Percentiles rank a stretch among this genome's conserved stretches.
These are phyloP conservation scores for Talaromyces albobiverticillius DNA, from an alignment of 2,329 filamentous ascomycete genomes.

Conservation along the genomic window DNA sequence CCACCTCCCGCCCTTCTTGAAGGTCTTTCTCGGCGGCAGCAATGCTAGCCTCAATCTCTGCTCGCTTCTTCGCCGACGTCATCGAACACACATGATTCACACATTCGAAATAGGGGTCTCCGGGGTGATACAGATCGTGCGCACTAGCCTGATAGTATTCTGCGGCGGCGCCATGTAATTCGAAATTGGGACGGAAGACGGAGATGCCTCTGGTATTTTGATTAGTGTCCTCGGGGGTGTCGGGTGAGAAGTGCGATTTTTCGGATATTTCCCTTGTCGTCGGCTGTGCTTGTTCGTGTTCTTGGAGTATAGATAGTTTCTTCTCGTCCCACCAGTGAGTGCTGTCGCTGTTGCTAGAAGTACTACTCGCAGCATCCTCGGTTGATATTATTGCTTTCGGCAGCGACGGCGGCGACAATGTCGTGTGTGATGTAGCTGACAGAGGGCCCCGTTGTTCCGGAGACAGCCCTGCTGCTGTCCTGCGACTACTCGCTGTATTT, in stretches of 20 bases:
- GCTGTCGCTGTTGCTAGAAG: neutral
- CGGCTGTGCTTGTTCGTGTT: no score
- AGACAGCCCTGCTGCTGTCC: slow-evolving; percentile 26
- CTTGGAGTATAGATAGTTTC: neutral
- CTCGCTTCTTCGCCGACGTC: slow-evolving; percentile 18
- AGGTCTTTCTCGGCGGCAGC: neutral
- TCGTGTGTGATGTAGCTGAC: slow-evolving; percentile 13
- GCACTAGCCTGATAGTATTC: slow-evolving; percentile 47
- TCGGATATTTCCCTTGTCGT: no score
- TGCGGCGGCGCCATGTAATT: slow-evolving; percentile 34
- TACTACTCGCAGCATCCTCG: neutral
- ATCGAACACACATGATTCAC: slow-evolving; percentile 42
- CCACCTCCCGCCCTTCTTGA: neutral
- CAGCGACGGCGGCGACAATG: neutral
- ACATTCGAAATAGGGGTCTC: slow-evolving; percentile 43
- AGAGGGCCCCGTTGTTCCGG: slow-evolving; percentile 23
- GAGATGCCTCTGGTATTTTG: no score
- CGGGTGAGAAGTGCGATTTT: slow-evolving; percentile 30
- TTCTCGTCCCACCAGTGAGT: slow-evolving; percentile 29
- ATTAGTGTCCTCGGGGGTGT: slow-evolving; percentile 22
- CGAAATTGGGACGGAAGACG: slow-evolving; percentile 16
- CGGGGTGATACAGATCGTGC: slow-evolving; percentile 39
- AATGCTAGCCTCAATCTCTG: slow-evolving; percentile 1
- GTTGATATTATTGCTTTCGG: no score
- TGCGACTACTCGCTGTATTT: slow-evolving; percentile 30